phyloP scores from a whole-genome alignment of 2,329 filamentous ascomycete species.

The Ophiobolus disseminans region DNA sequence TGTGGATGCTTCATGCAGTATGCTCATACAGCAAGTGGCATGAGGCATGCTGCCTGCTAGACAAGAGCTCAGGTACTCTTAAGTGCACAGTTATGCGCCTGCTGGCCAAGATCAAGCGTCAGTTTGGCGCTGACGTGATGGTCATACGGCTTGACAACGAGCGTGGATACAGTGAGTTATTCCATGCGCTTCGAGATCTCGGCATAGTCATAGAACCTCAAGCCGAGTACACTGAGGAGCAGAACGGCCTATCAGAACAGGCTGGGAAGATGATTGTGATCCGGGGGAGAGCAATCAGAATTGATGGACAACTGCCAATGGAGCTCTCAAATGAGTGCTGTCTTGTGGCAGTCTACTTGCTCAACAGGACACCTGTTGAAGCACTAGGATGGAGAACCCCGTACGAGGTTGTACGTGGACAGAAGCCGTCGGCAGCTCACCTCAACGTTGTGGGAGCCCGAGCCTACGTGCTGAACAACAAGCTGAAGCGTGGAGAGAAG shows the following conservation, averaged over 20 bases:
- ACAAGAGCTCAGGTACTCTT: slow-evolving; percentile 3
- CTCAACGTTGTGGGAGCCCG: too few relatives aligned
- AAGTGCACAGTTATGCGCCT: slow-evolving; percentile 2
- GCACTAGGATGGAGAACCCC: slow-evolving; percentile 13
- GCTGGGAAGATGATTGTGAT: background rate
- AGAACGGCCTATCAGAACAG: slow-evolving; percentile 8
- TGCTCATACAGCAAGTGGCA: slow-evolving; percentile 10
- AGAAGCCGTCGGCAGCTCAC: slow-evolving; percentile 2
- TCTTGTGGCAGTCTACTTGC: background rate
- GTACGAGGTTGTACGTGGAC: slow-evolving; percentile 6
- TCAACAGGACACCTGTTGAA: slow-evolving; percentile 12
- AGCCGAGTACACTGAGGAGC: slow-evolving; percentile 7
- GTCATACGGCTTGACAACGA: slow-evolving; percentile 9
- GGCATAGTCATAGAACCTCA: slow-evolving; percentile 8
- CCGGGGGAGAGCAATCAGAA: slow-evolving; percentile 1
- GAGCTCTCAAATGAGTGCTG: slow-evolving; percentile 1
- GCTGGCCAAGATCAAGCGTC: slow-evolving; percentile 9
- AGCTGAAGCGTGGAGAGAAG: too few relatives aligned
- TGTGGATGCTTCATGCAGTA: slow-evolving; percentile 3
- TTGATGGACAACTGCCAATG: background rate
- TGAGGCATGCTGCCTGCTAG: slow-evolving; percentile 1
- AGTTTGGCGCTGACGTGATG: slow-evolving; percentile 5
- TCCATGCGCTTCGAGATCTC: slow-evolving; percentile 5
- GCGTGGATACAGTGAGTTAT: slow-evolving; percentile 5
- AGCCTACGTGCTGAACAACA: too few relatives aligned